A percentile compares a stretch with the other conserved stretches of the same genome.
Conservation (phyloP, 148 eudicot species). For the Camellia sinensis region DNA sequence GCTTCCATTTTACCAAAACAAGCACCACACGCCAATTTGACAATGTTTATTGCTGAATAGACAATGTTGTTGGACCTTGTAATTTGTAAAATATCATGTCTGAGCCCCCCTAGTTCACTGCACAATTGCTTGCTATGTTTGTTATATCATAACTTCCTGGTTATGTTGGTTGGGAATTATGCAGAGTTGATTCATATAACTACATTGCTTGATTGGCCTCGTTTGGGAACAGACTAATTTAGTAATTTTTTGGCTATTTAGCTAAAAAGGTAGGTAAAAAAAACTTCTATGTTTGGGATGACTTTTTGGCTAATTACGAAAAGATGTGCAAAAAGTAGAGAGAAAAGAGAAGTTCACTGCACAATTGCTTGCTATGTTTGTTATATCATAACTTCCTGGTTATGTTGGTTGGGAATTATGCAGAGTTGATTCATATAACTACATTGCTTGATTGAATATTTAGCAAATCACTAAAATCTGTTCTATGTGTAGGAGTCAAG, state of each 20-base stretch:
- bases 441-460: not conserved
- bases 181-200: not conserved
- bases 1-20: not conserved
- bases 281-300: too few relatives aligned
- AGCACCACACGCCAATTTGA: not conserved
- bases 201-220: not conserved
- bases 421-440: not conserved
- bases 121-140: not conserved
- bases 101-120: not conserved
- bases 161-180: not conserved
- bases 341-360: not conserved
- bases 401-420: not conserved
- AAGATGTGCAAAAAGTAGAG: too few relatives aligned
- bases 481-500: slow-evolving; percentile 74
- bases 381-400: not conserved
- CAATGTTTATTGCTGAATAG: not conserved
- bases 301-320: too few relatives aligned
- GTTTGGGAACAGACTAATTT: too few relatives aligned
- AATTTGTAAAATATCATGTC: slow-evolving; percentile 1
- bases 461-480: slow-evolving; percentile 15
- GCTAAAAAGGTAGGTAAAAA: too few relatives aligned
- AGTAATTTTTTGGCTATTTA: too few relatives aligned
- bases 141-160: not conserved
- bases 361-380: slow-evolving; percentile 1
- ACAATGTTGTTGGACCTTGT: not conserved